Evolutionary conservation across 345 rosid species (phyloP), one percentile per base, ranked within the genome.

Genomic region (Ceriops tagal): DNA sequence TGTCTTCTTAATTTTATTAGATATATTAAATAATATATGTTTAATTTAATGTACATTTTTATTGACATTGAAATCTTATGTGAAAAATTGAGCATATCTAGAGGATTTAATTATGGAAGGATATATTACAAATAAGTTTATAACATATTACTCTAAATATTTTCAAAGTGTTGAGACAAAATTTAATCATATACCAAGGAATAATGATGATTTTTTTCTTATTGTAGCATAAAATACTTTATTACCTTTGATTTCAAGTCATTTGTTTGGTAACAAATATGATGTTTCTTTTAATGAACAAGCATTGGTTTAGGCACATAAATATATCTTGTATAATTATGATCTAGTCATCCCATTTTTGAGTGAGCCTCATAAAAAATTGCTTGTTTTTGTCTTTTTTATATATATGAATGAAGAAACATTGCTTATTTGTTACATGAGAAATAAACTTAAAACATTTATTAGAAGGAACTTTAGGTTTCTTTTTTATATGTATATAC

Each of bases 261-360:
- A 65, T 24, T 2, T 24, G 15, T 27, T 69, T 10, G 66, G 65
- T 26, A n/a, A n/a, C 7, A 19, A 20, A 18, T 19, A 0, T 2
- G 1, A 32, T 18, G 24, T 9, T 11, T 22, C 11, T 8, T 24
- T 24, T 24, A 5, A 31, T 26, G 3, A 18, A 1, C 16, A 39
- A 16, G 35, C 58, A 35, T 68, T 19, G 53, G 22, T 9, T 26
- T 35, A 57, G 22, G 64, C 71, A 4, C 37, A 28, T 28, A 39
- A 13, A 6, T 68, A 68, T 58, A 39, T 68, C 6, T 24, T 68
- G 3, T n/a, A 37, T 8, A 68, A 39, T 27, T 58, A 5, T 34
- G 71, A 58, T 19, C 55, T 39, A 35, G 61, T 52, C 8, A n/a
- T 16, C 13, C 39, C 71, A 8, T 58, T 68, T 21, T 68, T 11